These are phyloP conservation scores for Oidium heveae DNA, from an alignment of 2,329 filamentous ascomycete species.

Conservation along the genomic window DNA sequence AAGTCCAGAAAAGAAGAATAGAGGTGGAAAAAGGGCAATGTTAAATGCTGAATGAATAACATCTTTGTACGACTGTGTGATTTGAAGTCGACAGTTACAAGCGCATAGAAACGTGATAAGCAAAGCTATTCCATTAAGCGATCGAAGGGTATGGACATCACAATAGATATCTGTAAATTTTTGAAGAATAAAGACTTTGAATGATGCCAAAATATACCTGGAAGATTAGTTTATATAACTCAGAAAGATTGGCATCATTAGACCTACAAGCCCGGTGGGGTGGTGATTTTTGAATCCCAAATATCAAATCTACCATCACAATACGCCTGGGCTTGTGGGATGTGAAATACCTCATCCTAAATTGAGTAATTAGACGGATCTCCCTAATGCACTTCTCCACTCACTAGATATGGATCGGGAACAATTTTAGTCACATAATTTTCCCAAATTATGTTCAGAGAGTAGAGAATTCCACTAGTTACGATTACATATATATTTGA, in stretches of 20 bases:
- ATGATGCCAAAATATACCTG: slow-evolving; percentile 24
- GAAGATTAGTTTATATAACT: neutral
- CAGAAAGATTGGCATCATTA: slow-evolving; percentile 3
- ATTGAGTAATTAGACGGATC: neutral
- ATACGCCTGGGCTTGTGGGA: slow-evolving; percentile 76
- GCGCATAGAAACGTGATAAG: slow-evolving; percentile 17
- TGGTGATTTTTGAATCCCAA: slow-evolving; percentile 97
- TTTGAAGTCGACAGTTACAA: slow-evolving; percentile 8
- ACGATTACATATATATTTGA: no score
- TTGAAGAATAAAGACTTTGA: slow-evolving; percentile 12
- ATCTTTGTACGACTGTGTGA: slow-evolving; percentile 3
- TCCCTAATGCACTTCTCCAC: neutral
- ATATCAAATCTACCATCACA: slow-evolving; percentile 46
- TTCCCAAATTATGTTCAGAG: slow-evolving; percentile 7
- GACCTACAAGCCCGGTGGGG: slow-evolving; percentile 60
- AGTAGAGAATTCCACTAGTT: neutral
- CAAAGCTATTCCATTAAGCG: slow-evolving; percentile 21
- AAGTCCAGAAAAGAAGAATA: slow-evolving; percentile 89
- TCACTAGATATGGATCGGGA: slow-evolving; percentile 11
- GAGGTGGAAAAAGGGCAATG: slow-evolving; percentile 57
- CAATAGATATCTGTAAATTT: slow-evolving; percentile 6
- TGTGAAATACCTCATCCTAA: slow-evolving; percentile 70
- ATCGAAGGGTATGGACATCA: slow-evolving; percentile 18
- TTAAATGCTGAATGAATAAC: slow-evolving; percentile 44
- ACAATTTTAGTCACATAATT: slow-evolving; percentile 10